Conservation (phyloP, 2,329 filamentous ascomycete genomes). For the Penicillium nordicum region DNA sequence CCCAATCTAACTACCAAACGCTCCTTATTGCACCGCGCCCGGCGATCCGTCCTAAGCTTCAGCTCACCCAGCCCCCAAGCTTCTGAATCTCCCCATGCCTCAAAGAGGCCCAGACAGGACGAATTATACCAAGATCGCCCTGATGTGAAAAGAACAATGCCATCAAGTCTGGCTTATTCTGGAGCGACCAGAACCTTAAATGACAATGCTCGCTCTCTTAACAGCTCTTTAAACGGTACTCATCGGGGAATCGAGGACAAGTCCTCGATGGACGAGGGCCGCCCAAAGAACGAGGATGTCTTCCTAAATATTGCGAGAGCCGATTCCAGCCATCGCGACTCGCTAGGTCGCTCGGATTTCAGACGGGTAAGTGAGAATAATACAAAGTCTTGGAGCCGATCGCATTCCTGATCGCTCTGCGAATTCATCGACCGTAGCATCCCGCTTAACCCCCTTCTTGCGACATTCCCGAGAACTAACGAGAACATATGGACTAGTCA, state of each 20-base stretch:
- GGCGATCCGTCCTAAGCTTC: conserved; percentile 31
- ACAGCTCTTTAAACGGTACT: conserved; percentile 13
- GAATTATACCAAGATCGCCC: conserved; percentile 22
- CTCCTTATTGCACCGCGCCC: conserved; percentile 33
- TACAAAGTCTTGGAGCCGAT: not conserved
- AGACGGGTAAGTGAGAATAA: conserved; percentile 35
- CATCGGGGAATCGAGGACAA: conserved; percentile 29
- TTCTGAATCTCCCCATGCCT: conserved; percentile 27
- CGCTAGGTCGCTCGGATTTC: conserved; percentile 37
- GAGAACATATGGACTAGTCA: conserved; percentile 28
- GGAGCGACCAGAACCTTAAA: conserved; percentile 26
- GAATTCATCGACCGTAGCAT: not conserved
- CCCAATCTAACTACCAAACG: conserved; percentile 42
- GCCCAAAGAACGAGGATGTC: conserved; percentile 43
- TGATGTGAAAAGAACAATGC: conserved; percentile 34
- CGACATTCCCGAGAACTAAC: conserved; percentile 16
- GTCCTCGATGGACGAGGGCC: conserved; percentile 36
- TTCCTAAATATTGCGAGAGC: conserved; percentile 48
- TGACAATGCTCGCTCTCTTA: conserved; percentile 25
- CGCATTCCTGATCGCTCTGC: conserved; percentile 6
- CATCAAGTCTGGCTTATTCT: conserved; percentile 31
- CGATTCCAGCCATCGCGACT: conserved; percentile 38
- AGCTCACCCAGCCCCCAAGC: conserved; percentile 21
- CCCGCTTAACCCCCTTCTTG: not conserved
- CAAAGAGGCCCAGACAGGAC: conserved; percentile 26